Percentiles rank a stretch among this genome's conserved stretches.
Conservation (phyloP, 2,329 filamentous ascomycete species). For the Calycina herbarum region DNA sequence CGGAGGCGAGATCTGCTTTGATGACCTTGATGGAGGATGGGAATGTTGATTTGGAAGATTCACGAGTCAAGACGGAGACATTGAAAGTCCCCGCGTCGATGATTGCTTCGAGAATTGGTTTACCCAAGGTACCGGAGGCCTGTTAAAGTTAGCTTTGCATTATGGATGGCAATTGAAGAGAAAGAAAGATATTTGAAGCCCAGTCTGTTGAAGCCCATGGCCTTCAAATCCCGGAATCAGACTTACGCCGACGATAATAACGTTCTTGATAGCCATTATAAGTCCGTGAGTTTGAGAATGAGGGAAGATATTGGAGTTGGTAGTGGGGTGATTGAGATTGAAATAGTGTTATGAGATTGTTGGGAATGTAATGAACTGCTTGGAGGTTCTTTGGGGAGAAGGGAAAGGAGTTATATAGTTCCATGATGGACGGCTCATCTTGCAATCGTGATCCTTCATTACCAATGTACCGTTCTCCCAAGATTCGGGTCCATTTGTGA, state of each 20-base stretch:
- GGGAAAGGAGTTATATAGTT: too few relatives aligned
- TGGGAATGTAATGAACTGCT: too few relatives aligned
- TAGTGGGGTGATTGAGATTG: too few relatives aligned
- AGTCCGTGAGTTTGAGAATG: not conserved
- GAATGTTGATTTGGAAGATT: slow-evolving; percentile 30
- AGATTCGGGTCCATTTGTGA: too few relatives aligned
- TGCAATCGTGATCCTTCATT: too few relatives aligned
- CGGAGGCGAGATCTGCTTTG: slow-evolving; percentile 36
- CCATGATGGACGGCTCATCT: too few relatives aligned
- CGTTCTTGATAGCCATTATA: slow-evolving; percentile 50
- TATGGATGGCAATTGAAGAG: not conserved
- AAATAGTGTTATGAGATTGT: too few relatives aligned
- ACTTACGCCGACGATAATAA: slow-evolving; percentile 55
- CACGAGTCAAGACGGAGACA: slow-evolving; percentile 42
- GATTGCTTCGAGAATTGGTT: slow-evolving; percentile 16
- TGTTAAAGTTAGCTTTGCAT: not conserved
- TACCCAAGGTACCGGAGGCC: slow-evolving; percentile 1
- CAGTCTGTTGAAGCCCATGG: too few relatives aligned
- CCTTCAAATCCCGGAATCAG: not conserved
- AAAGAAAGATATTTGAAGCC: too few relatives aligned
- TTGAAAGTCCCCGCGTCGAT: slow-evolving; percentile 36
- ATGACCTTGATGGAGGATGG: slow-evolving; percentile 31
- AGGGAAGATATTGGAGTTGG: not conserved
- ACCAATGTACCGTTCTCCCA: too few relatives aligned
- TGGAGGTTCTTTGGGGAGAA: too few relatives aligned